phyloP scores from a whole-genome alignment of 345 rosid genomes.

The Dipteronia sinensis region DNA sequence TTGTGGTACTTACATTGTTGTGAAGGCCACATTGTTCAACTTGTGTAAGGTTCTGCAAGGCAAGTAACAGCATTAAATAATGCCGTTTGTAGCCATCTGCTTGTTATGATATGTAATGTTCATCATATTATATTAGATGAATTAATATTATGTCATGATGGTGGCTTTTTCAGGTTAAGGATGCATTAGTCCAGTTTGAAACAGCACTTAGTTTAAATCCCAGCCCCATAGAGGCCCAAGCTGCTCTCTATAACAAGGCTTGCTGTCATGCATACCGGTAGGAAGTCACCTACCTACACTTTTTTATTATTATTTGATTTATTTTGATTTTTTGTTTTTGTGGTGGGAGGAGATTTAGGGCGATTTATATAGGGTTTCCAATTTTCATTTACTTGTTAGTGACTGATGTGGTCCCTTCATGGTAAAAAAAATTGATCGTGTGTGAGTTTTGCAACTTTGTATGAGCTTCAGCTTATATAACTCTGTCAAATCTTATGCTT shows the following conservation, averaged over 20 bases:
- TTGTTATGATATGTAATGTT: background rate
- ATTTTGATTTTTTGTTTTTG: background rate
- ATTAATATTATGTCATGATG: background rate
- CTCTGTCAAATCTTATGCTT: constrained; percentile 6
- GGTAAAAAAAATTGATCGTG: background rate
- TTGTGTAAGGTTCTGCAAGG: background rate
- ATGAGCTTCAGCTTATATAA: background rate
- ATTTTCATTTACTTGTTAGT: background rate
- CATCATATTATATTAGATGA: background rate
- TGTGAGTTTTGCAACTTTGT: background rate
- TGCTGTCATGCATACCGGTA: constrained; percentile 90
- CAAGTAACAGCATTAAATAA: background rate
- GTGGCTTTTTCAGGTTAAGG: constrained; percentile 67
- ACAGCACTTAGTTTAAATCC: constrained; percentile 77
- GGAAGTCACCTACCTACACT: constrained; percentile 12
- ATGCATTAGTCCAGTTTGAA: constrained; percentile 82
- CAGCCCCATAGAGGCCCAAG: constrained; percentile 77
- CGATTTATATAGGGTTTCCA: background rate
- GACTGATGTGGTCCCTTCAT: background rate
- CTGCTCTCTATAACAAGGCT: constrained; percentile 94
- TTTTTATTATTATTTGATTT: background rate
- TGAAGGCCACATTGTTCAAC: background rate
- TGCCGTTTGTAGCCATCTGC: background rate
- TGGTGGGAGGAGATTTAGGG: background rate
- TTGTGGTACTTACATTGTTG: background rate